Evolutionary conservation across 2,329 filamentous ascomycete genomes (phyloP), one percentile per base, ranked within the genome.

Genomic region (Cytospora mali): DNA sequence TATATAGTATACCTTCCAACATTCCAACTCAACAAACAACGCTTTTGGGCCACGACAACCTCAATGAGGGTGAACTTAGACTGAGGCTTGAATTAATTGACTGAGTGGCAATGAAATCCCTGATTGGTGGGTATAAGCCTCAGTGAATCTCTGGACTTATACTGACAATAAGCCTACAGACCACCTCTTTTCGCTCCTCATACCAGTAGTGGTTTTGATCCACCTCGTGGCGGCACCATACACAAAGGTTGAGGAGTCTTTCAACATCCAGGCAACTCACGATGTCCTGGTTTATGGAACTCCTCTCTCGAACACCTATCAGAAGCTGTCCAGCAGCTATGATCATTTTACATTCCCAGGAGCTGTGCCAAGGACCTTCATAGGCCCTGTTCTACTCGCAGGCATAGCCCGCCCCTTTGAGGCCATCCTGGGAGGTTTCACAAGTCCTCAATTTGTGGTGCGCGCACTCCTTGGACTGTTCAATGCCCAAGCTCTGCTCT

Each of bases 191-290:
- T 74, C 78, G 58, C 72, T 87, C 66, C 76, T 88, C 55, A 79
- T 93, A 62, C 89, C 91, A 1, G 74, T 81, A 2, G 73, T 88
- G 35, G 81, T 91, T 69, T 74, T 90, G 63, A 61, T 90, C 60
- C 91, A 97, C 75, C 85, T 96, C 61, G 71, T 87, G 65, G 74
- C 87, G 27, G 87, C 93, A 13, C 95, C 95, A 0, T 94, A 96
- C 79, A 97, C 93, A 62, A 99, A 99, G 76, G 95, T 99, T 64
- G 95, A 99, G 75, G 95, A 99, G 76, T 98, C 94, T 0, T 98
- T 99, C 84, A 97, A 97, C 75, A 87, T 98, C 63, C 95, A 99
- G 75, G 95, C 95, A 6, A 85, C 88, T 3, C 95, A 98, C 75
- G 95, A 99, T 74, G 89, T 99, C 39, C 76, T 97, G 64, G 84